Percentiles rank a stretch among this genome's conserved stretches.
Evolutionary conservation across 176 grass and related monocot genomes (phyloP).

Genomic region (Bothriochloa decipiens): DNA sequence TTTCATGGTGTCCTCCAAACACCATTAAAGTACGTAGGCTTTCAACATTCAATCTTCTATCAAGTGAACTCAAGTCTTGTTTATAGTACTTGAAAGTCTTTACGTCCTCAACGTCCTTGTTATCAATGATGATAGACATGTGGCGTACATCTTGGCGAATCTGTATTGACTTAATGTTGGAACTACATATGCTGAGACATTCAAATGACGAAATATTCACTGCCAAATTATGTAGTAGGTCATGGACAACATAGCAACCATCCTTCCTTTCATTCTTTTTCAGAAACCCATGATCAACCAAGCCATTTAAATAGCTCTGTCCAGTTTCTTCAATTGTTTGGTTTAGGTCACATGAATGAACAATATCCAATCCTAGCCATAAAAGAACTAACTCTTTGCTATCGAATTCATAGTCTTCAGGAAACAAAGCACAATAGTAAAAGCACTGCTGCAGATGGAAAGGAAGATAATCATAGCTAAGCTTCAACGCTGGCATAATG

Average conservation of each 20-base stretch:
- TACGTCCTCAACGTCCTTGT: not conserved
- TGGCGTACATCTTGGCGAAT: conserved; percentile 14
- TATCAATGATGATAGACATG: conserved; percentile 19
- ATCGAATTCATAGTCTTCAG: conserved; percentile 10
- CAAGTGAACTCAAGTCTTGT: not conserved
- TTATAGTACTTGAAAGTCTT: not conserved
- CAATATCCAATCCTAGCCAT: conserved; percentile 33
- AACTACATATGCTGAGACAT: conserved; percentile 17
- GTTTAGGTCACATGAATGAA: not conserved
- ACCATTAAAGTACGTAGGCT: conserved; percentile 21
- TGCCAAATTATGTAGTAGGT: conserved; percentile 37
- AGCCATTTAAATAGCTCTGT: not conserved
- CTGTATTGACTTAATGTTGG: not conserved
- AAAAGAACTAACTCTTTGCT: conserved; percentile 19
- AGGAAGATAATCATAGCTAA: conserved; percentile 46
- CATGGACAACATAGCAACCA: conserved; percentile 31
- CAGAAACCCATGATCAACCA: not conserved
- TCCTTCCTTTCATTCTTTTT: not conserved
- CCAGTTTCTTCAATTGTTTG: conserved; percentile 33
- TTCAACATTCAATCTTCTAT: conserved; percentile 14
- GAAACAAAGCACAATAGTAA: conserved; percentile 40
- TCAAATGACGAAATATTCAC: conserved; percentile 24
- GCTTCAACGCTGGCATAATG: conserved; percentile 43
- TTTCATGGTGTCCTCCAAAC: too few relatives aligned
- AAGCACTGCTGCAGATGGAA: conserved; percentile 42